phyloP scores from a whole-genome alignment of 208 protist genomes.

The Herpetomonas samuelpessoai region DNA sequence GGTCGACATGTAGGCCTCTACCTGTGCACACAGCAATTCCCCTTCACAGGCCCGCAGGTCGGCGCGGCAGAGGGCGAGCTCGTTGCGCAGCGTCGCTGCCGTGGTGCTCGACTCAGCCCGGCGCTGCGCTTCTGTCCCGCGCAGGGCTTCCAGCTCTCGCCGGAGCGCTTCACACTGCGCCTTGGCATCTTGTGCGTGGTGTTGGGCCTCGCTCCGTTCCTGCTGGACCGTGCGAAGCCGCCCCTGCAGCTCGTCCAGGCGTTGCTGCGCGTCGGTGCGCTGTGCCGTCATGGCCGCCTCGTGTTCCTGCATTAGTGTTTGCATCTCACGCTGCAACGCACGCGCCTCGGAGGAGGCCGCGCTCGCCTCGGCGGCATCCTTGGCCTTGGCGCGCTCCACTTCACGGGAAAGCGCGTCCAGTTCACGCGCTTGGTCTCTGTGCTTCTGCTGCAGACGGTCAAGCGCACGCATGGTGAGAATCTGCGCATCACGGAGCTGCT shows the following conservation, averaged over 20 bases:
- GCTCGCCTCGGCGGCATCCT: constrained; percentile 19
- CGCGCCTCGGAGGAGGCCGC: constrained; percentile 13
- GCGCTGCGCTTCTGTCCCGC: not conserved
- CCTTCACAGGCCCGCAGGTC: constrained; percentile 15
- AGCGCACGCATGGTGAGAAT: constrained; percentile 13
- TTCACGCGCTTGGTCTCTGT: constrained; percentile 14
- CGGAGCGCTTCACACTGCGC: constrained; percentile 1
- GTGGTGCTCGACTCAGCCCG: constrained; percentile 5
- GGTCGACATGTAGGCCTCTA: constrained; percentile 28
- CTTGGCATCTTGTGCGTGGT: not conserved
- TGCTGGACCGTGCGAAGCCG: not conserved
- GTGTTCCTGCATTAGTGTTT: constrained; percentile 23
- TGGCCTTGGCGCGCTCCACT: constrained; percentile 9
- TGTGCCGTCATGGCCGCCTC: constrained; percentile 15
- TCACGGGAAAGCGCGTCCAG: constrained; percentile 24
- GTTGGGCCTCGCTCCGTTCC: constrained; percentile 3
- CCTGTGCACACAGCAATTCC: constrained; percentile 36
- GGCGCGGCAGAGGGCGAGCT: constrained; percentile 11
- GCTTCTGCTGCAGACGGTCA: constrained; percentile 15
- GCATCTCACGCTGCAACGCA: constrained; percentile 16
- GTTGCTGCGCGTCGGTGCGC: constrained; percentile 3
- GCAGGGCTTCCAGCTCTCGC: not conserved
- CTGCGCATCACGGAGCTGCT: constrained; percentile 30
- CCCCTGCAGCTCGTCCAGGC: constrained; percentile 1
- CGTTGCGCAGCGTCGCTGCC: not conserved